Base-by-base conservation (phyloP, 768 basidiomycete genomes). In the Leccinum imitatum region DNA sequence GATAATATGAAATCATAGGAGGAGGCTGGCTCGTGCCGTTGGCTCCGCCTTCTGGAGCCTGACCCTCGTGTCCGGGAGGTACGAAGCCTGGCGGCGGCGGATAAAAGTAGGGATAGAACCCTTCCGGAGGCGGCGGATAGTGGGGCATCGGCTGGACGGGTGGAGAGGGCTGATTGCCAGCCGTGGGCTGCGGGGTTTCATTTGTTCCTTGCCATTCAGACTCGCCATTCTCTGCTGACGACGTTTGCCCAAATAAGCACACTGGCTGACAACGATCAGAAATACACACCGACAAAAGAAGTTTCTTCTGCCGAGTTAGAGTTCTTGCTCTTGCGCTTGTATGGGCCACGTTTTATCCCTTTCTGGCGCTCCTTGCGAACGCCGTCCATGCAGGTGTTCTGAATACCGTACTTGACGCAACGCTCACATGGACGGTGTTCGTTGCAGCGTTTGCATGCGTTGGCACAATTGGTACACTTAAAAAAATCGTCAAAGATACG, bases 341-440 rank as follows among this genome's bases (percentile, higher is more conserved):
- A 84, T 2, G 82, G 84, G 3, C 82, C 82, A 19, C 82, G 80
- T 67, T 84, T 84, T 60, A 84, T 76, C 27, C 82, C 82, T 53
- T 82, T 83, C 66, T 86, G 85, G 58, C 87, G 79, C 69, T 87
- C 86, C 68, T 88, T 88, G 61, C 87, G 76, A 17, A 80, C 75
- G 2, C 86, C 85, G 63, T 88, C 86, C 3, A 79, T 63, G 63
- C 86, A 88, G n/a, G 77, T 72, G 27, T 81, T 77, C 13, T 79
- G 78, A 35, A 86, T 76, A 3, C 84, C 85, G 65, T 87, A 87
- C 70, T 86, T 87, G 60, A 80, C 67, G 63, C 86, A 88, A 30
- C 86, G 80, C 56, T 82, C 81, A 70, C 86, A 88, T 2, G 86
- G 86, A 48, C 86, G 82, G 6, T 74, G 72, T 37, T 85, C 83